These are phyloP conservation scores for Neurospora sp. DNA, from an alignment of 495 filamentous ascomycete species.

Conservation along the genomic window DNA sequence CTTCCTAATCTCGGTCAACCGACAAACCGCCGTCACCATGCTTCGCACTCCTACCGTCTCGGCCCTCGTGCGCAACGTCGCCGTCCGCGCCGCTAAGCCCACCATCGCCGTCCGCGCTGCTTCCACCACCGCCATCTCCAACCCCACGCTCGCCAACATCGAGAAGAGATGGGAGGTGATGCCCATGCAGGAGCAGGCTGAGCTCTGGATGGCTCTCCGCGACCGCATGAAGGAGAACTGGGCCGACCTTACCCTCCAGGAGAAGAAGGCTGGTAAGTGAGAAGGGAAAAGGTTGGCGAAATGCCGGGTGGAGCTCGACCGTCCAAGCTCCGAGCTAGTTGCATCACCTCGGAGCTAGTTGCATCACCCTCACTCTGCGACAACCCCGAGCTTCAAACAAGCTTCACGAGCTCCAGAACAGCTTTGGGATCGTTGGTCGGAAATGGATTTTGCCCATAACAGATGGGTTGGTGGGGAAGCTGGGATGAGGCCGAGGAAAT, in stretches of 20 bases:
- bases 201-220: slow-evolving; percentile 93
- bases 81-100: slow-evolving; percentile 29
- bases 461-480: not conserved
- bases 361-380: slow-evolving; percentile 1
- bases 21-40: slow-evolving; percentile 19
- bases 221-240: slow-evolving; percentile 98
- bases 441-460: not conserved
- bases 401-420: not conserved
- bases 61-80: slow-evolving; percentile 28
- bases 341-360: not conserved
- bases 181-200: slow-evolving; percentile 96
- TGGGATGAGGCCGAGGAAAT: not conserved
- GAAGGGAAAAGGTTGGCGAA: not conserved
- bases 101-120: slow-evolving; percentile 42
- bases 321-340: slow-evolving; percentile 8
- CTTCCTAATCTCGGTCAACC: slow-evolving; percentile 3
- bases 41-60: slow-evolving; percentile 29
- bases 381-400: not conserved
- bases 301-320: not conserved
- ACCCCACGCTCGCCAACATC: slow-evolving; percentile 93
- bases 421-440: not conserved
- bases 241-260: slow-evolving; percentile 84
- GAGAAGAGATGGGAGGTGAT: slow-evolving; percentile 98
- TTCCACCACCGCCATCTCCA: slow-evolving; percentile 83
- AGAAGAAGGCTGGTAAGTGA: slow-evolving; percentile 97